phyloP scores from a whole-genome alignment of 345 rosid species.

The Brassica cretica region DNA sequence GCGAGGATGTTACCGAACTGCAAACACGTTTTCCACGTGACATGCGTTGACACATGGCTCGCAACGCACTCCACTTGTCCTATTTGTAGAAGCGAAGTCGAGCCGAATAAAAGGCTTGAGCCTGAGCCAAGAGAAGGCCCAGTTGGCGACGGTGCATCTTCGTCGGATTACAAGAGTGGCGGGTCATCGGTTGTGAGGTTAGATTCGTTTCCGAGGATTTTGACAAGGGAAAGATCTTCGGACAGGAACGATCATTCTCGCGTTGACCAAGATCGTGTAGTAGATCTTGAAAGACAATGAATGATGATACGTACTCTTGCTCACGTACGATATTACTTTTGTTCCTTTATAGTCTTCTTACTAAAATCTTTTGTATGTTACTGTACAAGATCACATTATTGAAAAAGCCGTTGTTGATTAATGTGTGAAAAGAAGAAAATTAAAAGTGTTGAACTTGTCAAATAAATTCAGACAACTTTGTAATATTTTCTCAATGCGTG shows the following conservation, averaged over 20 bases:
- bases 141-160: slow-evolving; percentile 29
- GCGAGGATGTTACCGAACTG: slow-evolving; percentile 69
- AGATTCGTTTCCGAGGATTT: slow-evolving; percentile 49
- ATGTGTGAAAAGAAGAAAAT: slow-evolving; percentile 21
- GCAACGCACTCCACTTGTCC: slow-evolving; percentile 65
- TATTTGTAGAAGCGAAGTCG: slow-evolving; percentile 69
- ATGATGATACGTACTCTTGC: neutral
- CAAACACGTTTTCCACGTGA: slow-evolving; percentile 65
- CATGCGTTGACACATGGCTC: slow-evolving; percentile 75
- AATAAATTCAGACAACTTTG: slow-evolving; percentile 1
- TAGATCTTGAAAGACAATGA: slow-evolving; percentile 38
- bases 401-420: slow-evolving; percentile 7
- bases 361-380: neutral
- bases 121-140: slow-evolving; percentile 54
- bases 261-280: slow-evolving; percentile 8
- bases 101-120: slow-evolving; percentile 53
- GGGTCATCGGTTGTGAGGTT: slow-evolving; percentile 49
- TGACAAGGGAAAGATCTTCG: slow-evolving; percentile 51
- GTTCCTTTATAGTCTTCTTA: slow-evolving; percentile 7
- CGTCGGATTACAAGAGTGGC: slow-evolving; percentile 34
- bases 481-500: slow-evolving; percentile 14
- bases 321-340: neutral
- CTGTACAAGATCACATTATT: neutral
- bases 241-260: neutral
- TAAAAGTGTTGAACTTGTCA: slow-evolving; percentile 10